These are phyloP conservation scores for Fallopia convolvulus DNA, from an alignment of 148 eudicot species.

Conservation along the genomic window DNA sequence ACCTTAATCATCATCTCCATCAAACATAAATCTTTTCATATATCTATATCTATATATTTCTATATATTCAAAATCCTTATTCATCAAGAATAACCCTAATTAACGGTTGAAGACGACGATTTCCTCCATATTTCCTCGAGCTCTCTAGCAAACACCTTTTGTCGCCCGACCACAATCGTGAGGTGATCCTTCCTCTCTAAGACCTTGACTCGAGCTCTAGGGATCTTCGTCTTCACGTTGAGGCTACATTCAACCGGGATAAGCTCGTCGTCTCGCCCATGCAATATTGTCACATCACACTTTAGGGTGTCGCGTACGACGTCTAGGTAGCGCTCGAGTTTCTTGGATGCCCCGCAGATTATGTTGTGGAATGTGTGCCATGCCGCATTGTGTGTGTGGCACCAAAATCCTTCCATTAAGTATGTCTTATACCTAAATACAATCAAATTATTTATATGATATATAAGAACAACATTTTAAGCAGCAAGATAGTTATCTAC, in stretches of 20 bases:
- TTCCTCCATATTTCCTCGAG: conserved; percentile 71
- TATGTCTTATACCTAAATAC: conserved; percentile 58
- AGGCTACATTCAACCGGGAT: conserved; percentile 80
- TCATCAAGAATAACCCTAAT: neutral
- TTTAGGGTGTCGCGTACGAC: conserved; percentile 35
- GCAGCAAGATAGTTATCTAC: no score
- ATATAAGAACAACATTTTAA: no score
- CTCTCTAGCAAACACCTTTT: conserved; percentile 62
- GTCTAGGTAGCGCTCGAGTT: conserved; percentile 62
- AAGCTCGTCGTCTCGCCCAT: conserved; percentile 75
- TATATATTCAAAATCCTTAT: conserved; percentile 1
- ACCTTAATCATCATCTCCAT: neutral
- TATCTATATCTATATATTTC: neutral
- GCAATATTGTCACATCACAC: conserved; percentile 50
- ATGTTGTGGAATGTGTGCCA: conserved; percentile 97
- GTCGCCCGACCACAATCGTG: conserved; percentile 76
- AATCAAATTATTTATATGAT: neutral
- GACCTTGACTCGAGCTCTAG: conserved; percentile 62
- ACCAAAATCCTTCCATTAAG: conserved; percentile 62
- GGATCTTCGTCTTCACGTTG: conserved; percentile 46
- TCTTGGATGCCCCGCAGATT: conserved; percentile 69
- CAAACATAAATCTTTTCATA: neutral
- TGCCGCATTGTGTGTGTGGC: conserved; percentile 87
- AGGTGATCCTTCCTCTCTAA: conserved; percentile 72
- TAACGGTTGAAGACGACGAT: conserved; percentile 6